phyloP scores from a whole-genome alignment of 2,329 filamentous ascomycete species.

The Dactylellina parvicollis region DNA sequence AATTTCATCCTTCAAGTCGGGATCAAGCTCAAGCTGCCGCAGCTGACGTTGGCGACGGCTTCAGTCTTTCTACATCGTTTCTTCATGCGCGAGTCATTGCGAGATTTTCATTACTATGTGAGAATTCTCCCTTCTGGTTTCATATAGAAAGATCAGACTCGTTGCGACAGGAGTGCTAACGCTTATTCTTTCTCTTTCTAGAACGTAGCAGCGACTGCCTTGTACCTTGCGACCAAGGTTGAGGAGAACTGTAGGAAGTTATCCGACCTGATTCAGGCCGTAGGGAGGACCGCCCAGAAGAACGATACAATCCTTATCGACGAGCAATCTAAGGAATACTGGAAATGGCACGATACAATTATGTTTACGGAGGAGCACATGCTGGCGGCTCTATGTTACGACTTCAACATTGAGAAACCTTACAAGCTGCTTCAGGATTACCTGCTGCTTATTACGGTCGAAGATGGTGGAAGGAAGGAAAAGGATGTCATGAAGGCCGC shows the following conservation, averaged over 20 bases:
- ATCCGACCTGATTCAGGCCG: conserved; percentile 90
- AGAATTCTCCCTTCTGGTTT: conserved; percentile 34
- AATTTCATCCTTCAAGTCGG: conserved; percentile 97
- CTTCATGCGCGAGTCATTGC: conserved; percentile 77
- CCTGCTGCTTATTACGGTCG: conserved; percentile 48
- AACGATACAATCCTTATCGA: conserved; percentile 92
- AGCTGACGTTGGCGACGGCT: conserved; percentile 90
- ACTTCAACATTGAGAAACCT: conserved; percentile 87
- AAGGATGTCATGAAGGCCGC: conserved; percentile 83
- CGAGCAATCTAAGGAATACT: conserved; percentile 91
- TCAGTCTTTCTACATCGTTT: conserved; percentile 96
- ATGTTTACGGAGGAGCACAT: conserved; percentile 91
- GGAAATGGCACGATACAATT: conserved; percentile 96
- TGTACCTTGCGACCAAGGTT: conserved; percentile 96
- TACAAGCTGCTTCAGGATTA: conserved; percentile 86
- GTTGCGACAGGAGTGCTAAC: conserved; percentile 20
- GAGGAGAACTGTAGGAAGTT: conserved; percentile 97
- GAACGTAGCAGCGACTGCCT: conserved; percentile 86
- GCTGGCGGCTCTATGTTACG: conserved; percentile 91
- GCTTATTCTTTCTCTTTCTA: conserved; percentile 59
- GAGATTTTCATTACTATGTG: conserved; percentile 64
- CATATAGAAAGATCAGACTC: conserved; percentile 13
- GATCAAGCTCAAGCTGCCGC: conserved; percentile 88
- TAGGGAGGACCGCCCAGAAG: conserved; percentile 91
- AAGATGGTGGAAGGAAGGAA: conserved; percentile 78